These are phyloP conservation scores for Termitomyces sp. DNA, from an alignment of 1,284 basidiomycete genomes.

Conservation along the genomic window DNA sequence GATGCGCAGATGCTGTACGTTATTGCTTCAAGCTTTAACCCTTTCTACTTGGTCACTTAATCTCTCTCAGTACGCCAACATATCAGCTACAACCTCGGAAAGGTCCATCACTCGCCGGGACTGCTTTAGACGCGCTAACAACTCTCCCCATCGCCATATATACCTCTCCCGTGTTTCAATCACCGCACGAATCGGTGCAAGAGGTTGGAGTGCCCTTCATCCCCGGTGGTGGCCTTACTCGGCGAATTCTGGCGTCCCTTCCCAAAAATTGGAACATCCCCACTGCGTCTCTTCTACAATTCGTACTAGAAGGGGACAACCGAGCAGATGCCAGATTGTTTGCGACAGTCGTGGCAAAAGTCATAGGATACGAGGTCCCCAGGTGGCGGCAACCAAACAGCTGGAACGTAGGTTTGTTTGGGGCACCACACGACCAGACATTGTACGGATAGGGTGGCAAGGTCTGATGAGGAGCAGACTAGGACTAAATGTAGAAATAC, in stretches of 20 bases:
- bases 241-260: conserved; percentile 56
- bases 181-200: conserved; percentile 25
- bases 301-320: conserved; percentile 77
- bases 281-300: conserved; percentile 54
- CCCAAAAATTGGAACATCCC: conserved; percentile 54
- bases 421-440: conserved; percentile 64
- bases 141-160: conserved; percentile 47
- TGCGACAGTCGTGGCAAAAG: conserved; percentile 48
- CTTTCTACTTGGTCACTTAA: conserved; percentile 10
- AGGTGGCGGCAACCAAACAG: conserved; percentile 58
- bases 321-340: conserved; percentile 62
- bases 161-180: conserved; percentile 39
- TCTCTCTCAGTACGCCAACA: conserved; percentile 47
- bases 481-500: conserved; percentile 7
- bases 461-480: background rate
- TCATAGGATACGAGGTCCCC: conserved; percentile 36
- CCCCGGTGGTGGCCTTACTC: conserved; percentile 70
- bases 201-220: conserved; percentile 50
- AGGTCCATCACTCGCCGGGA: conserved; percentile 33
- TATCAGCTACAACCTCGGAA: conserved; percentile 46
- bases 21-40: background rate
- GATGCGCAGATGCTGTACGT: conserved; percentile 74
- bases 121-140: conserved; percentile 36
- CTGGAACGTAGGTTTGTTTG: conserved; percentile 68
- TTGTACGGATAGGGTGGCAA: conserved; percentile 51